Base-by-base conservation (phyloP, 768 basidiomycete genomes). In the Boletus rubropictus region DNA sequence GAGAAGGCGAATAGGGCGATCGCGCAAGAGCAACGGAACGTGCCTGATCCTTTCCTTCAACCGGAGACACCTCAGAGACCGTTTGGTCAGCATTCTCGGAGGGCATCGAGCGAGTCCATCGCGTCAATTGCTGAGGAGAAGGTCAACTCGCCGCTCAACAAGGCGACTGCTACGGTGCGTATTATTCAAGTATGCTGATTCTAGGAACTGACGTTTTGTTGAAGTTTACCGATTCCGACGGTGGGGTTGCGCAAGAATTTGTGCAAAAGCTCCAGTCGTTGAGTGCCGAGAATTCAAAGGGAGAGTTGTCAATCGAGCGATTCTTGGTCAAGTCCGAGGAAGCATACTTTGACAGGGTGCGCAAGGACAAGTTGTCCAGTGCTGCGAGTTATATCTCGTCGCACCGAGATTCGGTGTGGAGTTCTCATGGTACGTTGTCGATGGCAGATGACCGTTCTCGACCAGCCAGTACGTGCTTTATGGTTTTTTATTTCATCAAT, bases 141-240 rank as follows among this genome's bases (percentile, higher is more conserved):
- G 72, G 72, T 75, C 1, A 86, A 86, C 52, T 92, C 93, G 20
- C 92, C 93, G 10, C 71, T 95, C 49, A 96, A 96, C 72, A 95
- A 94, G 68, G 90, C 92, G 10, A 89, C 91, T 58, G 85, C 85
- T 44, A 85, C 90, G 50, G 89, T 91, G 59, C 54, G 79, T 53
- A 3, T 22, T 22, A 6, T 21, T 7, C 36, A 21, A 34, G 34
- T 22, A 0, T 15, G 31, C 27, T 42, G 17, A 31, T 39, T 49
- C 40, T 33, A 4, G 7, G 15, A 4, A 24, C 46, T 51, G 36
- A 50, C 17, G 22, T 39, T 32, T 50, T 33, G 24, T 28, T 29
- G 44, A 11, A 92, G 86, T 96, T 96, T 69, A 95, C 93, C 18
- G 93, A 95, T 64, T 76, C 89, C 1, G 91, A 95, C 63, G 93